Base-by-base conservation (phyloP, 2,329 filamentous ascomycete species). In the Fusarium pseudoanthophilum region DNA sequence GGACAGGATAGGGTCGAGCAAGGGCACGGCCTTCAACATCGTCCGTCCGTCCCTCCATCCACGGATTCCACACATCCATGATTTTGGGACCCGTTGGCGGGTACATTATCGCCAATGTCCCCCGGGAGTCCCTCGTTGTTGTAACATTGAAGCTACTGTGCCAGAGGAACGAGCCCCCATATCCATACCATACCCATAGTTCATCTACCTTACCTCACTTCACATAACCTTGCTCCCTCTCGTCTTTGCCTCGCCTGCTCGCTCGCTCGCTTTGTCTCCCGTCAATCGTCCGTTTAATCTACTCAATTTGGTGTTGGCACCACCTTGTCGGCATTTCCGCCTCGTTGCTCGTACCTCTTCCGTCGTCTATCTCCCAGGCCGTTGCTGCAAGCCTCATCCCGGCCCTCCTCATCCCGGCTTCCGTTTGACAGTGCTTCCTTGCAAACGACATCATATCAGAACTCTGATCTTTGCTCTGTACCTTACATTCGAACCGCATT, bases 71-170 rank as follows among this genome's bases (percentile, higher is more conserved):
- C 60, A 66, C 51, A 57, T 65, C 52, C 57, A 67, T 69, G 62
- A 52, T 60, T 59, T 63, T 65, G 60, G 69, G 60, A 40, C 69
- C 62, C 56, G 69, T 67, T 66, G 72, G 60, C 70, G 62, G 75
- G 75, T 77, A 77, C 75, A 72, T 77, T 71, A 76, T 76, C 75
- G 63, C 60, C 68, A 77, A 70, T 70, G 56, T 76, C 75, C 75
- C 75, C 74, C 62, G 53, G 64, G 64, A 63, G 60, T 46, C 57
- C 64, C 57, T 56, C 71, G 69, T 42, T 75, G 72, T 75, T 73
- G 75, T 74, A 71, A 74, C 66, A 43, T 74, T 67, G 69, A 76
- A 75, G 72, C 72, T 67, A 60, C 73, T 67, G 67, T 72, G 43
- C 71, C 65, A 62, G 42, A 59, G 24, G 28, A 43, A 43, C 34